phyloP scores from a whole-genome alignment of 768 basidiomycete genomes.

The Pleurotus citrinopileatus region DNA sequence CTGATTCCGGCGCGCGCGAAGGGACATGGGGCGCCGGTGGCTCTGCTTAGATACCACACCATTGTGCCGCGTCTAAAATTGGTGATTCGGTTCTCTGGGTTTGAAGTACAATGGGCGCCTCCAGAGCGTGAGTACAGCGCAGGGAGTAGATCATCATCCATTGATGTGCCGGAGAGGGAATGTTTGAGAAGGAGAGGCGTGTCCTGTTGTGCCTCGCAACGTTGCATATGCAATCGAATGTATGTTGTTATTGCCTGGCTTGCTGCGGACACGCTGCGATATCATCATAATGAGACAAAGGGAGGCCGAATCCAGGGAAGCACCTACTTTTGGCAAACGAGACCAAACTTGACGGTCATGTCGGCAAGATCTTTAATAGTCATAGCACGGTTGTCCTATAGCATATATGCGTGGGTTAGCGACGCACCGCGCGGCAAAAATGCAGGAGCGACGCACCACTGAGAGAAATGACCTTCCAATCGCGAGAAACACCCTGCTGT shows the following conservation, averaged over 20 bases:
- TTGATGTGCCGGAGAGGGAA: conserved; percentile 63
- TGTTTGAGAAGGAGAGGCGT: conserved; percentile 74
- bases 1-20: conserved; percentile 73
- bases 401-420: conserved; percentile 14
- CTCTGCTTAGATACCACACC: conserved; percentile 79
- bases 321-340: conserved; percentile 74
- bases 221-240: conserved; percentile 68
- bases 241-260: conserved; percentile 84
- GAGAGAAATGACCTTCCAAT: conserved; percentile 72
- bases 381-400: conserved; percentile 77
- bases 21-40: conserved; percentile 73
- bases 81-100: conserved; percentile 47
- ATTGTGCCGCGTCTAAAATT: conserved; percentile 78
- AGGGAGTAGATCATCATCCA: conserved; percentile 72
- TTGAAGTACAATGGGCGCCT: conserved; percentile 51
- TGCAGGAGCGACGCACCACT: no score
- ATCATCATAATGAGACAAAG: conserved; percentile 16
- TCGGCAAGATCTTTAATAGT: conserved; percentile 85
- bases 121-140: conserved; percentile 70
- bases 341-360: conserved; percentile 58
- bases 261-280: conserved; percentile 68
- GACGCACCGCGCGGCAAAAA: no score
- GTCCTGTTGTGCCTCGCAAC: conserved; percentile 70
- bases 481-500: conserved; percentile 69
- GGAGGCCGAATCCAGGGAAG: conserved; percentile 16